These are phyloP conservation scores for Plenodomus lindquistii DNA, from an alignment of 2,329 filamentous ascomycete species.

Conservation along the genomic window DNA sequence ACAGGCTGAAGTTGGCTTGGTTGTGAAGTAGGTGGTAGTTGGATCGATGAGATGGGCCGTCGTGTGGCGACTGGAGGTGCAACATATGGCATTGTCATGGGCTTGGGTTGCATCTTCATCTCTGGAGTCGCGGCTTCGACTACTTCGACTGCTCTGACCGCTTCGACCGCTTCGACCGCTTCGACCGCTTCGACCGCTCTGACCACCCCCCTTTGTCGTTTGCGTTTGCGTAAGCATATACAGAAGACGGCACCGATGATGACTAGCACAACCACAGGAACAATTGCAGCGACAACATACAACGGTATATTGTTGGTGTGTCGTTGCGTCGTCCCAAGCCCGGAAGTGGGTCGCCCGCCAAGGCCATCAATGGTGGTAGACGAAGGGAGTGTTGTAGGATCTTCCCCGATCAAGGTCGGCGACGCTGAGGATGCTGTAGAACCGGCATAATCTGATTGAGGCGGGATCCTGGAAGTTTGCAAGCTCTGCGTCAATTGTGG, in stretches of 20 bases:
- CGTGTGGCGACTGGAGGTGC: slow-evolving; percentile 17
- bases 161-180: no score
- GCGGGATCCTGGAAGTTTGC: not conserved
- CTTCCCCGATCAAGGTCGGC: not conserved
- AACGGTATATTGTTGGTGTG: slow-evolving; percentile 13
- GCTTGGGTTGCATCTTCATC: slow-evolving; percentile 30
- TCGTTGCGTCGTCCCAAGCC: slow-evolving; percentile 6
- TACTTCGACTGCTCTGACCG: no score
- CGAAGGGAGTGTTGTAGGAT: slow-evolving; percentile 1
- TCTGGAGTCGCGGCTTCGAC: slow-evolving; percentile 18
- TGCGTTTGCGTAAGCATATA: slow-evolving; percentile 38
- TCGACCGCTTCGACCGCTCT: no score
- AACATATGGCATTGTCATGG: slow-evolving; percentile 17
- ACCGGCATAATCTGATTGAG: not conserved
- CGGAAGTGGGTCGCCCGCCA: slow-evolving; percentile 1
- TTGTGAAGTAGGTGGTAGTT: slow-evolving; percentile 21
- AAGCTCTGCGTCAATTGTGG: not conserved
- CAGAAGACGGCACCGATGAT: slow-evolving; percentile 28
- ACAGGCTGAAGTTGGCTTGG: slow-evolving; percentile 29
- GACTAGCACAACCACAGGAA: slow-evolving; percentile 29
- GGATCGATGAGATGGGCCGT: not conserved
- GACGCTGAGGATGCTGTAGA: not conserved
- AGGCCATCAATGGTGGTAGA: not conserved
- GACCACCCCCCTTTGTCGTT: slow-evolving; percentile 22
- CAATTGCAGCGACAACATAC: slow-evolving; percentile 29